These are phyloP conservation scores for Straminergon stramineum DNA, from an alignment of 225 moss, liverwort and hornwort species.

Conservation along the genomic window DNA sequence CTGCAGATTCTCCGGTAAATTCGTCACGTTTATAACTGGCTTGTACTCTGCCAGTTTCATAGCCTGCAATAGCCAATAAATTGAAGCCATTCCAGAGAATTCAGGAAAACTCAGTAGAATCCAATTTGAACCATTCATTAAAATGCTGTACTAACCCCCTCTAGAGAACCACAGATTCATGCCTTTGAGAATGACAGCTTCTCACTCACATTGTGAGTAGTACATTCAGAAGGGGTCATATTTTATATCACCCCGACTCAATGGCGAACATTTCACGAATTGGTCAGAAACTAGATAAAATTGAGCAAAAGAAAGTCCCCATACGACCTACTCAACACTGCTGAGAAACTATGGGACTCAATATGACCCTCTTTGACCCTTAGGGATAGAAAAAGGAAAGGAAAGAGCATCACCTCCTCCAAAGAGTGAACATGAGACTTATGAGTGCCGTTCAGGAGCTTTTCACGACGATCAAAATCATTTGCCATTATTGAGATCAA, in stretches of 20 bases:
- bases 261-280: background rate
- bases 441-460: slow-evolving; percentile 56
- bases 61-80: slow-evolving; percentile 16
- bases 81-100: background rate
- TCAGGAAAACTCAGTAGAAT: background rate
- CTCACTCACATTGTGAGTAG: background rate
- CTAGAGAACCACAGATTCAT: background rate
- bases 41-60: slow-evolving; percentile 53
- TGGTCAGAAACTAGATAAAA: background rate
- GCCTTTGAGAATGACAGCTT: background rate
- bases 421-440: slow-evolving; percentile 62
- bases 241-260: background rate
- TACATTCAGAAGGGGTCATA: background rate
- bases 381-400: background rate
- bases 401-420: slow-evolving; percentile 29
- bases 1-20: slow-evolving; percentile 26
- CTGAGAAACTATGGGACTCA: background rate
- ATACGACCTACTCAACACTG: background rate
- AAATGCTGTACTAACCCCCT: background rate
- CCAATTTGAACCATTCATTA: background rate
- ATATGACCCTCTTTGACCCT: background rate
- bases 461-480: slow-evolving; percentile 42
- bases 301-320: background rate
- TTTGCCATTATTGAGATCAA: slow-evolving; percentile 64
- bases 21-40: slow-evolving; percentile 42